Percentiles rank a stretch among this genome's conserved stretches.
phyloP scores from a whole-genome alignment of 352 stramenopile genomes.

The Thraustochytrium striatum region DNA sequence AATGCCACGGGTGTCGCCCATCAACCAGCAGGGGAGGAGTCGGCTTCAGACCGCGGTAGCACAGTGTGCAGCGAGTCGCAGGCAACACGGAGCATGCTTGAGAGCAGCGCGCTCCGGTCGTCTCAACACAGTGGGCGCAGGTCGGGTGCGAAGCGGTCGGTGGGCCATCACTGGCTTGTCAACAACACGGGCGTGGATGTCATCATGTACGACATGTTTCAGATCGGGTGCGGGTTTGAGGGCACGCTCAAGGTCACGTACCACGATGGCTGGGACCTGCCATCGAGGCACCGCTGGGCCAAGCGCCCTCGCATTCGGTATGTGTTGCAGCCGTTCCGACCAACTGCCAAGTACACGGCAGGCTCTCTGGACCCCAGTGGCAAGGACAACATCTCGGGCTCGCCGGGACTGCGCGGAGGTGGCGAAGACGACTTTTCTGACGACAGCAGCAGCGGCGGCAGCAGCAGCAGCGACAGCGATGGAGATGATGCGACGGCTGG shows the following conservation, averaged over 20 bases:
- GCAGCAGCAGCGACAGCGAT: neutral
- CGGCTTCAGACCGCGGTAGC: neutral
- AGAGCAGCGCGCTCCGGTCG: neutral
- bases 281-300: conserved; percentile 3
- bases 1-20: neutral
- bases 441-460: neutral
- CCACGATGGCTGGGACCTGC: conserved; percentile 34
- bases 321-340: neutral
- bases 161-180: conserved; percentile 19
- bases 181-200: conserved; percentile 35
- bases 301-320: neutral
- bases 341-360: too few species aligned
- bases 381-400: too few species aligned
- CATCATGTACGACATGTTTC: conserved; percentile 13
- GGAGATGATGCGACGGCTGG: neutral
- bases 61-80: neutral
- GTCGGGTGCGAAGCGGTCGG: neutral
- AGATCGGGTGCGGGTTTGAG: conserved; percentile 25
- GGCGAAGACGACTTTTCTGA: too few species aligned
- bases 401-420: too few species aligned
- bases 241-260: conserved; percentile 14
- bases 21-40: neutral
- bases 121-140: neutral
- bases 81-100: too few species aligned
- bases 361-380: too few species aligned